These are phyloP conservation scores for Fusarium multiceps DNA, from an alignment of 2,329 filamentous ascomycete species.

Conservation along the genomic window DNA sequence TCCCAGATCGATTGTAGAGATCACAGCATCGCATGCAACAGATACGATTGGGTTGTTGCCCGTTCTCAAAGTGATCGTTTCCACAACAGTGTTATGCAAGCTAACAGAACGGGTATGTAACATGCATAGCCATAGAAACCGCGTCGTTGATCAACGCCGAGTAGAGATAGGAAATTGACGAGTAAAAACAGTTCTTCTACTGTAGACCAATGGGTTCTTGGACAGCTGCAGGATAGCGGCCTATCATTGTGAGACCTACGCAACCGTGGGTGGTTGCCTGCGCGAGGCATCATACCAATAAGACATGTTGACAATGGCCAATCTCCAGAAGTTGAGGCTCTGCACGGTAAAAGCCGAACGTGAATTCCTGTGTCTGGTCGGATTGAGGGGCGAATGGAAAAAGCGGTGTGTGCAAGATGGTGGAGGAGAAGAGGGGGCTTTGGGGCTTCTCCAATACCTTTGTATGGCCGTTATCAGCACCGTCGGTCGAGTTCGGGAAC, in stretches of 20 bases:
- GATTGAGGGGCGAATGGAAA: conserved; percentile 35
- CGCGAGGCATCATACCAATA: conserved; percentile 6
- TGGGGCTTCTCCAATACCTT: conserved; percentile 23
- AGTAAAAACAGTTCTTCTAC: conserved; percentile 10
- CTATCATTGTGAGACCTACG: conserved; percentile 7
- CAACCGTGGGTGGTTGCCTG: conserved; percentile 13
- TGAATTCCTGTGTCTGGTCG: conserved; percentile 1
- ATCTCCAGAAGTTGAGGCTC: conserved; percentile 38
- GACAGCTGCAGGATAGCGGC: neutral
- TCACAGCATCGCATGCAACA: neutral
- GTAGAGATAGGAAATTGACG: conserved; percentile 7
- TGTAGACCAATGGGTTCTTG: conserved; percentile 7
- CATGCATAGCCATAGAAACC: conserved; percentile 11
- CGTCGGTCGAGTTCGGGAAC: conserved; percentile 16
- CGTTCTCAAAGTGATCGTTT: conserved; percentile 10
- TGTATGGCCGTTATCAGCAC: conserved; percentile 23
- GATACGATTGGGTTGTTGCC: conserved; percentile 19
- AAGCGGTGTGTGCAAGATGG: conserved; percentile 44
- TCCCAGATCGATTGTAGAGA: conserved; percentile 15
- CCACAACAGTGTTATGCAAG: conserved; percentile 18
- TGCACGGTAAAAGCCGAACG: conserved; percentile 18
- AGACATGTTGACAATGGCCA: neutral
- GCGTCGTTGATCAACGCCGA: conserved; percentile 1
- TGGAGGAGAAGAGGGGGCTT: conserved; percentile 42
- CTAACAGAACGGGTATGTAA: conserved; percentile 12